phyloP scores from a whole-genome alignment of 306 rosid species.

The Vicia faba region DNA sequence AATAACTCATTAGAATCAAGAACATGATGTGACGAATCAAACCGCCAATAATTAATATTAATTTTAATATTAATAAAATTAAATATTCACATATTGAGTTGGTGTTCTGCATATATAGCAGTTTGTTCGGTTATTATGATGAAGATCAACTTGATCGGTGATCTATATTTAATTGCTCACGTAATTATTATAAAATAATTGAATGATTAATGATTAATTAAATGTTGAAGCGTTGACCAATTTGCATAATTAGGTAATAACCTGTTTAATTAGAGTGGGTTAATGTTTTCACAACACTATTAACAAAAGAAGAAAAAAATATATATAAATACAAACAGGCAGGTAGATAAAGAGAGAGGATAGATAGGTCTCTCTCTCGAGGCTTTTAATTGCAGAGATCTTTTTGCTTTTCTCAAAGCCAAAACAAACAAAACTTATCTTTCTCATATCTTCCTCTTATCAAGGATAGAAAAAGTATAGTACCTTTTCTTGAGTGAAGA shows the following conservation, averaged over 20 bases:
- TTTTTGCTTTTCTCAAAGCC: conserved; percentile 43
- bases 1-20: not conserved
- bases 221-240: conserved; percentile 43
- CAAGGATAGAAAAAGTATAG: conserved; percentile 21
- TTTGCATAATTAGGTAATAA: not conserved
- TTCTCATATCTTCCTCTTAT: conserved; percentile 2
- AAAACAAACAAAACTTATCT: conserved; percentile 46
- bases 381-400: conserved; percentile 47
- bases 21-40: conserved; percentile 32
- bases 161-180: conserved; percentile 3
- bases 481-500: conserved; percentile 23
- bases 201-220: not conserved
- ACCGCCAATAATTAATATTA: conserved; percentile 13
- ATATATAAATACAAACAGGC: conserved; percentile 42
- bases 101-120: not conserved
- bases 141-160: conserved; percentile 37
- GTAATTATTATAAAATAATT: not conserved
- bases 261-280: not conserved
- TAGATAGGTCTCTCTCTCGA: conserved; percentile 34
- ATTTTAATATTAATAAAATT: too few species aligned
- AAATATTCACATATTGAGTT: not conserved
- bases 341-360: conserved; percentile 20
- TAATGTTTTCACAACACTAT: not conserved
- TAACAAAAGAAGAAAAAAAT: conserved; percentile 1
- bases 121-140: conserved; percentile 14